Evolutionary conservation across 345 rosid genomes (phyloP), one percentile per base, ranked within the genome.

Genomic region (Passiflora organensis): DNA sequence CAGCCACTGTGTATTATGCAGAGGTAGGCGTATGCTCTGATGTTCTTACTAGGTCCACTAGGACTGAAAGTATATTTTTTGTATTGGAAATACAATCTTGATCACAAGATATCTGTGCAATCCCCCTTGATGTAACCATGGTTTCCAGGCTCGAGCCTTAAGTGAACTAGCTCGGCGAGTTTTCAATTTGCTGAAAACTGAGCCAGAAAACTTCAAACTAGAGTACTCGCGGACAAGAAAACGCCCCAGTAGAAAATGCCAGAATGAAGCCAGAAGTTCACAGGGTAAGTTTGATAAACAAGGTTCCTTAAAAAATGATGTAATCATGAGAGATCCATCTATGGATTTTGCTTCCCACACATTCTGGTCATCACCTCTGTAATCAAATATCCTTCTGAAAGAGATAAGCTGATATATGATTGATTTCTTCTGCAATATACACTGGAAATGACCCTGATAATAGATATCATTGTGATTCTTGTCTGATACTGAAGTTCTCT

Each of bases 71-170:
- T n/a, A n/a, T n/a, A n/a, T n/a, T n/a, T n/a, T n/a, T n/a, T n/a
- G n/a, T n/a, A n/a, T n/a, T n/a, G n/a, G n/a, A n/a, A n/a, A n/a
- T n/a, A n/a, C n/a, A n/a, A n/a, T n/a, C n/a, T n/a, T n/a, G n/a
- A n/a, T n/a, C n/a, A n/a, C n/a, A n/a, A n/a, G n/a, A n/a, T n/a
- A n/a, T n/a, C n/a, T n/a, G n/a, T n/a, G n/a, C n/a, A n/a, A n/a
- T n/a, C n/a, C n/a, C n/a, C n/a, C n/a, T n/a, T n/a, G n/a, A n/a
- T n/a, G n/a, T n/a, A n/a, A n/a, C n/a, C n/a, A 10, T 32, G 10
- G 19, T 13, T 49, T 17, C 41, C 69, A 64, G 74, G 74, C 66
- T 48, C 37, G 53, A 16, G 58, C 36, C 19, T 23, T 70, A 13
- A 34, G 50, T 32, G 62, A 54, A 42, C 20, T 49, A 36, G 74